Base-by-base conservation (phyloP, 148 eudicot genomes). In the Persicaria tinctoria region DNA sequence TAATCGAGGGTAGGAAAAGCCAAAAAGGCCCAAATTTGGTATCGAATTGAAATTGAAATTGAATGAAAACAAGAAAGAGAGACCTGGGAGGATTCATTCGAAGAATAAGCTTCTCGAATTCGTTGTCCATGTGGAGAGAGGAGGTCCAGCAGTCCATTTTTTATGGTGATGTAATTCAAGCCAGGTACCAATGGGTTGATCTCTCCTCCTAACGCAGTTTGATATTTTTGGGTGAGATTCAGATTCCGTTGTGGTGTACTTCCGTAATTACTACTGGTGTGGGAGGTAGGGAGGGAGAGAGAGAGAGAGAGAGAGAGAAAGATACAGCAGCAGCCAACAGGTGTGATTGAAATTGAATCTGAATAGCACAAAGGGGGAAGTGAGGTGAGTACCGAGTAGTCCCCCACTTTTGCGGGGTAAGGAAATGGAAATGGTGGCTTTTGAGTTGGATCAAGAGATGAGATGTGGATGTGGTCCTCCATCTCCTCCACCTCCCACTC, bases 71-170 rank as follows among this genome's bases (percentile, higher is more conserved):
- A 10, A 79, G 46, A 75, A 3, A 4, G 53, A 18, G 69, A 68
- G 32, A 88, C 96, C 91, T 88, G 20, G 97, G 94, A 46, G 98
- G 98, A 79, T 93, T 88, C 89, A 93, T 88, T 48, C 97, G 91
- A 63, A 85, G 56, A n/a, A 91, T 89, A 59, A 93, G 89, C 77
- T 93, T 93, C 80, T 88, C 87, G 69, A 89, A 91, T 85, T 93
- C 98, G 32, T 93, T 92, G 73, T 88, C 92, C 53, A 85, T 83
- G 76, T 78, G 76, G 56, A 87, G 68, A 66, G 70, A 66, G 4
- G 70, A 69, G 47, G 84, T 69, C 91, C 90, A 87, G 76, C 77
- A 80, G 75, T 92, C 92, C 97, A 92, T 92, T 44, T 66, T 38
- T 59, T 17, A 1, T 20, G 32, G 64, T 59, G 41, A 32, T 32